Base-by-base conservation (phyloP, 345 rosid species). In the Turritis glabra region DNA sequence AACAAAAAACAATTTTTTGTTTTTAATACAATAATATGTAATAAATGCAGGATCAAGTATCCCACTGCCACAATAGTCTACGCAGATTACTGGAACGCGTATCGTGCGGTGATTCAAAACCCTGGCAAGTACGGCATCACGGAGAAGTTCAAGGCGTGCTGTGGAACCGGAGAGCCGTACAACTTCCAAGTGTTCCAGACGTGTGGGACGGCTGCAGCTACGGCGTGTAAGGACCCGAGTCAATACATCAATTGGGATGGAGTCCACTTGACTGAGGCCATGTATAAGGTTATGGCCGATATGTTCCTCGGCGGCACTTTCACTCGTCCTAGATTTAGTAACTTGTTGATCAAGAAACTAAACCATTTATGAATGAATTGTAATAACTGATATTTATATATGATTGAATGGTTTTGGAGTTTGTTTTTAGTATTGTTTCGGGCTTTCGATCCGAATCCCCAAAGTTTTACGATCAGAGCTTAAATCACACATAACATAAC, bases 231-330 rank as follows among this genome's bases (percentile, higher is more conserved):
- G 4, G 75, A 87, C 15, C 96, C 96, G 37, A 61, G 79, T 21
- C 81, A 78, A 44, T 85, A 88, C 73, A 85, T 91, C 53, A 94
- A 94, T 48, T 94, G 99, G 99, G 99, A 94, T 21, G 99, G 99
- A 51, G 97, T 95, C 71, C 99, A 95, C 64, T 86, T 92, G 63
- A 92, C 99, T 0, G 99, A 94, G 68, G 95, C 84, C 3, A 89
- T 86, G 97, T 91, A 94, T 17, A 83, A 81, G 80, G 86, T 83
- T 51, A 75, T 91, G 17, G 64, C 90, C 12, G 72, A 66, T 75
- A 86, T 90, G 97, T 87, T 95, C 67, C 71, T 92, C 5, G 55
- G 63, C 7, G 91, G 93, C 56, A 78, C 32, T 7, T 87, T 84
- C 76, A 82, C 86, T 61, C 82, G 79, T 9, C 97, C 99, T 76